phyloP scores from a whole-genome alignment of 208 protist genomes.

The Crithidia fasciculata region DNA sequence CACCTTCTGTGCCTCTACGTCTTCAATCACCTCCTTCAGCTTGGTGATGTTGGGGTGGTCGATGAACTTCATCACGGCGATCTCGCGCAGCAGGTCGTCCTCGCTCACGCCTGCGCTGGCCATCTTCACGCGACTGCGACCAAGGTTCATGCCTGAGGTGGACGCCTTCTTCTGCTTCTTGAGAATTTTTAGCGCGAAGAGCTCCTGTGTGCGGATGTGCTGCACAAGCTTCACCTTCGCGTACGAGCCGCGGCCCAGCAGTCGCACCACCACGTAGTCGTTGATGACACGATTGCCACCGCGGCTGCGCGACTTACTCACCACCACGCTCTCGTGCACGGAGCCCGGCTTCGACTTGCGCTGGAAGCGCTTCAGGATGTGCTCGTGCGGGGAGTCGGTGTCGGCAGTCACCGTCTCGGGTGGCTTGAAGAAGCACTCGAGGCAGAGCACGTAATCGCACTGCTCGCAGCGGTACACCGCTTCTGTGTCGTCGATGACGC shows the following conservation, averaged over 20 bases:
- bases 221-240: constrained; percentile 92
- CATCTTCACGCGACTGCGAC: constrained; percentile 26
- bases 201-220: constrained; percentile 64
- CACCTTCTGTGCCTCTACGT: constrained; percentile 86
- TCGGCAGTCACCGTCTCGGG: constrained; percentile 9
- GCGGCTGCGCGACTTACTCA: constrained; percentile 62
- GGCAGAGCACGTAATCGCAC: constrained; percentile 76
- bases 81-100: constrained; percentile 91
- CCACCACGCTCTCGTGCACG: constrained; percentile 45
- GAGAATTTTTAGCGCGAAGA: constrained; percentile 89
- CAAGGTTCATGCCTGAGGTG: constrained; percentile 14
- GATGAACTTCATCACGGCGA: constrained; percentile 97
- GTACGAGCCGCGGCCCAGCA: constrained; percentile 80
- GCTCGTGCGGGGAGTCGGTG: constrained; percentile 38
- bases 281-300: constrained; percentile 92
- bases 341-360: constrained; percentile 43
- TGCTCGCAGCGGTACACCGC: constrained; percentile 71
- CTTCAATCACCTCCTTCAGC: constrained; percentile 96
- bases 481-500: constrained; percentile 72
- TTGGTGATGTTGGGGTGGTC: constrained; percentile 95
- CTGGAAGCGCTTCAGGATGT: constrained; percentile 65
- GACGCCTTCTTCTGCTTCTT: constrained; percentile 29
- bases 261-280: constrained; percentile 85
- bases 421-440: constrained; percentile 44
- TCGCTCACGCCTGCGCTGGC: constrained; percentile 30